A percentile compares a stretch with the other conserved stretches of the same genome.
phyloP scores from a whole-genome alignment of 805 yeast species.

The Hanseniaspora jakobsenii region DNA sequence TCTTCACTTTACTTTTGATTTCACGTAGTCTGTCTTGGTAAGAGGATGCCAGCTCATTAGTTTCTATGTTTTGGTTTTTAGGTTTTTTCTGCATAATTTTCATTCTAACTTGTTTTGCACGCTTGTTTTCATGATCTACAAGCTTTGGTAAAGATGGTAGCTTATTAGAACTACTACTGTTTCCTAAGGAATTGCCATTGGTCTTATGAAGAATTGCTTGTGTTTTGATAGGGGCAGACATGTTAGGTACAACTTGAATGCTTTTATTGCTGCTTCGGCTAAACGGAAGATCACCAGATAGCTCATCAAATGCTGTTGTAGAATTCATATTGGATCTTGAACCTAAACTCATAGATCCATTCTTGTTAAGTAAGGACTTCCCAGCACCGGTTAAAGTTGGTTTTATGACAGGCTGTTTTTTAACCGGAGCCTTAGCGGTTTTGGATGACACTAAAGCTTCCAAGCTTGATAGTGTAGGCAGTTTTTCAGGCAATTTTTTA shows the following conservation, averaged over 20 bases:
- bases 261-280: background rate
- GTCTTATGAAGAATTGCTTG: constrained; percentile 1
- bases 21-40: constrained; percentile 10
- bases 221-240: background rate
- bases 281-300: background rate
- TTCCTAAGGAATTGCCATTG: no score
- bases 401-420: background rate
- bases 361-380: background rate
- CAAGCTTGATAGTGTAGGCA: background rate
- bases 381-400: constrained; percentile 4
- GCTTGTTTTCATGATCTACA: constrained; percentile 2
- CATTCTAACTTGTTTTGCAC: background rate
- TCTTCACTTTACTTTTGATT: constrained; percentile 5
- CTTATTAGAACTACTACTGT: background rate
- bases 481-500: background rate
- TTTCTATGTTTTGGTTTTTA: background rate
- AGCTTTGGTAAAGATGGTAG: constrained; percentile 10
- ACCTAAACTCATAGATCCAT: background rate
- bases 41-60: background rate
- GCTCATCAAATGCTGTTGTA: no score
- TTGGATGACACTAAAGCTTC: background rate
- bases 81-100: constrained; percentile 8
- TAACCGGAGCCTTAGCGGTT: background rate
- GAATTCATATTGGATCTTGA: background rate
- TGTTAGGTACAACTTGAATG: constrained; percentile 3